These are phyloP conservation scores for Cercophora samala DNA, from an alignment of 495 filamentous ascomycete species.

Conservation along the genomic window DNA sequence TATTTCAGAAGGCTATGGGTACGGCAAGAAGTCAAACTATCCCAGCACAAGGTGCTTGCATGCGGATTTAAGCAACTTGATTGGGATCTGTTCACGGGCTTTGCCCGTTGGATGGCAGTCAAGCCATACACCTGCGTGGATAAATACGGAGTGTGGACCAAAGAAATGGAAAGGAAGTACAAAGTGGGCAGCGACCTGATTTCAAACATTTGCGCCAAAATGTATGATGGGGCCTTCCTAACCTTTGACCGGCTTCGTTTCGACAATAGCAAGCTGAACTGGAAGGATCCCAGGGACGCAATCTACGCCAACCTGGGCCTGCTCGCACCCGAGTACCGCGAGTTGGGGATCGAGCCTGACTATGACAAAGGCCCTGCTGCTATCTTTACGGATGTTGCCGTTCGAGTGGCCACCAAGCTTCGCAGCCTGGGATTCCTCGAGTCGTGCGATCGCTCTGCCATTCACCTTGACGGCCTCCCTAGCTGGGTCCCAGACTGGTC, in stretches of 20 bases:
- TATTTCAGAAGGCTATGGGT: not conserved
- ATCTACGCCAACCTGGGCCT: not conserved
- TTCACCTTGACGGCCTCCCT: not conserved
- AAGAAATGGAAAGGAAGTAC: not conserved
- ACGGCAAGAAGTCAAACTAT: not conserved
- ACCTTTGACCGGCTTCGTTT: not conserved
- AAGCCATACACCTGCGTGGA: not conserved
- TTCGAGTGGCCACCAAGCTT: not conserved
- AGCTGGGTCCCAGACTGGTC: constrained; percentile 1
- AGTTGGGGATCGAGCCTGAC: not conserved
- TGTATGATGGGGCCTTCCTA: not conserved
- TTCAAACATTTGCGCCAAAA: not conserved
- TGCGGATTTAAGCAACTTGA: not conserved
- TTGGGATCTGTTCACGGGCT: not conserved
- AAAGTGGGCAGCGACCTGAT: not conserved
- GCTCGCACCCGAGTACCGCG: not conserved
- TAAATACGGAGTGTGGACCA: not conserved
- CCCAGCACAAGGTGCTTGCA: not conserved
- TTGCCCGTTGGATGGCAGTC: not conserved
- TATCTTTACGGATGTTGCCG: not conserved
- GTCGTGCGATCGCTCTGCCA: not conserved
- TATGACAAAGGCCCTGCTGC: not conserved
- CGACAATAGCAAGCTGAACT: not conserved
- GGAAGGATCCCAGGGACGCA: constrained; percentile 2
- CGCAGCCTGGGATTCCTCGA: not conserved